Base-by-base conservation (phyloP, 2,329 filamentous ascomycete species). In the Geosmithia putterillii region DNA sequence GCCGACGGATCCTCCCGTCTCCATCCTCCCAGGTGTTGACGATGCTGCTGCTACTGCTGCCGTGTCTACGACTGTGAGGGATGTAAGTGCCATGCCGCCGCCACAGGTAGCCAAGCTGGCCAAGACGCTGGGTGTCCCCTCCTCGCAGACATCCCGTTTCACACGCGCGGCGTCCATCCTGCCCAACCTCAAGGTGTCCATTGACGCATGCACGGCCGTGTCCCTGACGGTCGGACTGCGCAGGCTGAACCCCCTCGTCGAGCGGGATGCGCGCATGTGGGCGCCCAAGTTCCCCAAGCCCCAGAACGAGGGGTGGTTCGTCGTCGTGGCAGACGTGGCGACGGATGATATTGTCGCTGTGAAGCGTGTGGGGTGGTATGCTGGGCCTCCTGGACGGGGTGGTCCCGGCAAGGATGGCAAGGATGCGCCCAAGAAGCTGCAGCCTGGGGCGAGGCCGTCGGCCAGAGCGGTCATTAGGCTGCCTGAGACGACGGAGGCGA, bases 221-320 rank as follows among this genome's bases (percentile, higher is more conserved):
- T 76, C 76, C 0, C 56, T 95, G 3, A 76, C 73, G 0, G 66
- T 92, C 10, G 63, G 65, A 2, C 58, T 95, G 14, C 70, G 67
- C 37, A 79, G 89, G 0, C 65, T 74, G 41, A 95, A 94, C 59
- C 57, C 74, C 1, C 61, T 82, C 4, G 66, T 69, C 12, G 74
- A 83, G 55, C 66, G 71, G 8, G 83, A 88, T 2, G 80, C 76
- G 41, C 76, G 83, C 47, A 83, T 95, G 57, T 95, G 82, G 53
- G 87, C 92, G 0, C 90, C 94, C 3, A 74, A 76, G 19, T 96
- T 94, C 64, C 90, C 90, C 1, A 98, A 98, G 63, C 80, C 88
- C 15, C 92, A 98, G 62, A 92, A 80, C 0, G 92, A 98, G 56
- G 89, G 89, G 0, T 96, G 82, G 75, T 96, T 98, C 60, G 76